These are phyloP conservation scores for Gnetum montanum DNA, from an alignment of 75 land plant genomes.

Conservation along the genomic window DNA sequence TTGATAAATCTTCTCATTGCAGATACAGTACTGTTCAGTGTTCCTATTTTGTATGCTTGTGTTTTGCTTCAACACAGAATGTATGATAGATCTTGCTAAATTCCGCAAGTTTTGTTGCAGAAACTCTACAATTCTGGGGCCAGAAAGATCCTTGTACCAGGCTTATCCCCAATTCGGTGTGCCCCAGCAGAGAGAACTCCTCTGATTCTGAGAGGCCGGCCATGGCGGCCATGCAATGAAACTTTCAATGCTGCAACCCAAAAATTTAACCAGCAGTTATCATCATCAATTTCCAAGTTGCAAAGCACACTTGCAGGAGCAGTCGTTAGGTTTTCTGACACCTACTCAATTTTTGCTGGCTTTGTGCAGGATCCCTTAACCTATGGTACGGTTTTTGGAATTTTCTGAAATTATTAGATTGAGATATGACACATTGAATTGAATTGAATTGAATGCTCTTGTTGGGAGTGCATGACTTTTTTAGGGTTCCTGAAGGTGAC, in stretches of 20 bases:
- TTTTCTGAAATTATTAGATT: too few species aligned
- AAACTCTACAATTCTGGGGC: conserved; percentile 15
- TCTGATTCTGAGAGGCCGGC: background rate
- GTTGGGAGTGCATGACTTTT: too few species aligned
- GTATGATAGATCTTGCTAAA: too few species aligned
- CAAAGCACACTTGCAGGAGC: conserved; percentile 14
- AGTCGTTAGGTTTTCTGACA: conserved; percentile 6
- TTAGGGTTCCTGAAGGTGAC: too few species aligned
- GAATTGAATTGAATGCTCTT: too few species aligned
- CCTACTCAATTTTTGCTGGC: conserved; percentile 7
- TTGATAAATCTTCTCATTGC: too few species aligned
- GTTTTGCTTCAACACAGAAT: too few species aligned
- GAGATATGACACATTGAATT: too few species aligned
- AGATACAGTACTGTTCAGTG: too few species aligned
- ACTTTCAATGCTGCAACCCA: conserved; percentile 11
- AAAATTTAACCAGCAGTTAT: conserved; percentile 7
- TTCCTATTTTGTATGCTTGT: too few species aligned
- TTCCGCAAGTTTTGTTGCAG: background rate
- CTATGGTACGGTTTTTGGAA: too few species aligned
- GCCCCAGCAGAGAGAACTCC: conserved; percentile 24
- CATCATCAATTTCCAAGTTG: background rate
- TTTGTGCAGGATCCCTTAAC: too few species aligned
- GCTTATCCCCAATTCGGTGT: conserved; percentile 29
- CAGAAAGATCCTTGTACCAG: conserved; percentile 15
- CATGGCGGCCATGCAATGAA: conserved; percentile 3